A percentile compares a stretch with the other conserved stretches of the same genome.
Evolutionary conservation across 305 asterid species (phyloP).

Genomic region (Coffea humblotiana): DNA sequence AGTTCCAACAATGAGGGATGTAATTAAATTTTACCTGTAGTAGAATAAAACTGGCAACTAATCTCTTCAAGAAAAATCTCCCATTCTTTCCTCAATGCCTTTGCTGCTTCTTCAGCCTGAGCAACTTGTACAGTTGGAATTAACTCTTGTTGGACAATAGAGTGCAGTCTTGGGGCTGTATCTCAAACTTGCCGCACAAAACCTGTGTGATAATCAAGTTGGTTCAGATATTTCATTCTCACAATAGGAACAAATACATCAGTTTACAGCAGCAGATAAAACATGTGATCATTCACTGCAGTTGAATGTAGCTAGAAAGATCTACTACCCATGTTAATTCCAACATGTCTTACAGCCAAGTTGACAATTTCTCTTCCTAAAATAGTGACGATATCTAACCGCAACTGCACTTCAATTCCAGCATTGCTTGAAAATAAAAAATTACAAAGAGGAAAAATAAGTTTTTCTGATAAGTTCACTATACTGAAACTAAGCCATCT

Average conservation of each 20-base stretch:
- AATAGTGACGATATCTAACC: no score
- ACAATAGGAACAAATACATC: conserved; percentile 53
- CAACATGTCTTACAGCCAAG: no score
- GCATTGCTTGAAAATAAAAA: no score
- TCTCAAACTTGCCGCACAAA: conserved; percentile 40
- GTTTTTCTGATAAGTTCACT: no score
- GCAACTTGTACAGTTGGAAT: conserved; percentile 69
- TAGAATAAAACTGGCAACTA: conserved; percentile 37
- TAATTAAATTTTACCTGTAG: conserved; percentile 13
- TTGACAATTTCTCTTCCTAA: no score
- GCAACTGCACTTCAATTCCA: no score
- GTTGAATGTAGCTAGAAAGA: no score
- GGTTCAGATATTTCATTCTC: conserved; percentile 47
- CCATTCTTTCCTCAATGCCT: conserved; percentile 37
- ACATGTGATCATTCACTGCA: no score
- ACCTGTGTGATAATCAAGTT: conserved; percentile 39
- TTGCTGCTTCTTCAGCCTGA: conserved; percentile 48
- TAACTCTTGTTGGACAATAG: conserved; percentile 72
- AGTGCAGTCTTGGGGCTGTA: conserved; percentile 38
- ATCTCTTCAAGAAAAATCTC: conserved; percentile 40
- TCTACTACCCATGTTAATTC: no score
- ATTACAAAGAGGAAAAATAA: no score
- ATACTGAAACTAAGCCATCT: no score
- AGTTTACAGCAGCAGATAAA: conserved; percentile 30
- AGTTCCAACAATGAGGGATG: conserved; percentile 35